Percentiles rank a stretch among this genome's conserved stretches.
phyloP scores from a whole-genome alignment of 441 rosid genomes.

The Syzygium malaccense region DNA sequence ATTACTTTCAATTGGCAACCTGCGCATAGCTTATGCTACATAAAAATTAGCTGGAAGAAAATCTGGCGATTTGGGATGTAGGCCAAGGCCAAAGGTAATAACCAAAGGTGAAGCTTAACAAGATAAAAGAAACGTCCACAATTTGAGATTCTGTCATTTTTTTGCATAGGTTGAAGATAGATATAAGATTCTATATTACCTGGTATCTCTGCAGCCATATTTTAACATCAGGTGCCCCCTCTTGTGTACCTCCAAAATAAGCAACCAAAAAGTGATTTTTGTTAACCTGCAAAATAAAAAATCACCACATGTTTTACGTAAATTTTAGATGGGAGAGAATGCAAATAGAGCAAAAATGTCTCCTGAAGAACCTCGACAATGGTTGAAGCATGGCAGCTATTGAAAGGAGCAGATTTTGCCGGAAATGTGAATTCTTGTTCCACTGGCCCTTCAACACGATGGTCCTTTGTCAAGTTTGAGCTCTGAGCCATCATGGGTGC shows the following conservation, averaged over 20 bases:
- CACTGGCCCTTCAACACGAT: conserved; percentile 12
- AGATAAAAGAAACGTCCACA: not conserved
- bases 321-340: not conserved
- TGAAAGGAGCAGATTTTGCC: conserved; percentile 61
- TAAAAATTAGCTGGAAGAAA: not conserved
- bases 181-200: conserved; percentile 19
- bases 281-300: conserved; percentile 38
- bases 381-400: conserved; percentile 88
- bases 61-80: not conserved
- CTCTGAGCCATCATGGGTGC: conserved; percentile 1
- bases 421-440: conserved; percentile 64
- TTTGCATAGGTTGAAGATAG: not conserved
- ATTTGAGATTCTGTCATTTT: not conserved
- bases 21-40: not conserved
- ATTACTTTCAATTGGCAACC: not conserved
- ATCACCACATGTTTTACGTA: not conserved
- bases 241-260: conserved; percentile 62
- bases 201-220: conserved; percentile 76
- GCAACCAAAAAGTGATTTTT: conserved; percentile 70
- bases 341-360: not conserved
- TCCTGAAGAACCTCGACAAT: conserved; percentile 56
- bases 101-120: not conserved
- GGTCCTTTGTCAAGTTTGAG: conserved; percentile 23
- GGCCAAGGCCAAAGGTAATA: not conserved
- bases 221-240: conserved; percentile 90